phyloP scores from a whole-genome alignment of 495 filamentous ascomycete genomes.

The Neurospora sp. region DNA sequence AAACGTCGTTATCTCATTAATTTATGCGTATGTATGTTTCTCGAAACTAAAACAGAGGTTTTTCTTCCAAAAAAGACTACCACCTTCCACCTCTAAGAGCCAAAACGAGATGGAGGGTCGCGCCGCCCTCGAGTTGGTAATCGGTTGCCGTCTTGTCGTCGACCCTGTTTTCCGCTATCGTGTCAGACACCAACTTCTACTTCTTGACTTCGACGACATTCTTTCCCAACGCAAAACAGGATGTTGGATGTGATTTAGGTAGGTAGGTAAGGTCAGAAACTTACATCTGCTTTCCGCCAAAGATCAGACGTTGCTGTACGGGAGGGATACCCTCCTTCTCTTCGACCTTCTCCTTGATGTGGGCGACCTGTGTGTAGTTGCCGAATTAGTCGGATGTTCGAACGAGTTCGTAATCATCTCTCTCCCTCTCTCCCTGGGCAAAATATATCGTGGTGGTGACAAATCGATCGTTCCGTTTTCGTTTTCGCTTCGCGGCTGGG shows the following conservation, averaged over 20 bases:
- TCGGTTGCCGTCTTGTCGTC: conserved; percentile 83
- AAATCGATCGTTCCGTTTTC: not conserved
- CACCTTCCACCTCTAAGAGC: conserved; percentile 69
- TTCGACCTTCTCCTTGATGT: conserved; percentile 97
- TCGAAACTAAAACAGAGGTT: not conserved
- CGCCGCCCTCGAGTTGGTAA: conserved; percentile 83
- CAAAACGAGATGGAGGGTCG: conserved; percentile 89
- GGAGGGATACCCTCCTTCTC: conserved; percentile 98
- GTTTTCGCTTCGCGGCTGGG: not conserved
- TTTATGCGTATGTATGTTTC: not conserved
- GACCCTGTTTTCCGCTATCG: conserved; percentile 46
- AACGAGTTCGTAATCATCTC: not conserved
- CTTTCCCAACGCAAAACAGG: not conserved
- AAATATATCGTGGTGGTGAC: not conserved
- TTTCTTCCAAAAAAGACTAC: not conserved
- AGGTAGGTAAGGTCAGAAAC: conserved; percentile 12
- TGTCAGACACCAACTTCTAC: not conserved
- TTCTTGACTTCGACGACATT: not conserved
- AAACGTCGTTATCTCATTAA: not conserved
- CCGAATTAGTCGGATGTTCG: not conserved
- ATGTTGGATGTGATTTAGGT: not conserved
- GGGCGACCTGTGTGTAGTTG: conserved; percentile 54
- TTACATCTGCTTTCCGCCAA: conserved; percentile 95
- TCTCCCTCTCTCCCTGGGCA: not conserved
- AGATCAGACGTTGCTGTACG: conserved; percentile 93